Evolutionary conservation across 176 grass and related monocot species (phyloP).

Genomic region (Miscanthus lutarioriparius): DNA sequence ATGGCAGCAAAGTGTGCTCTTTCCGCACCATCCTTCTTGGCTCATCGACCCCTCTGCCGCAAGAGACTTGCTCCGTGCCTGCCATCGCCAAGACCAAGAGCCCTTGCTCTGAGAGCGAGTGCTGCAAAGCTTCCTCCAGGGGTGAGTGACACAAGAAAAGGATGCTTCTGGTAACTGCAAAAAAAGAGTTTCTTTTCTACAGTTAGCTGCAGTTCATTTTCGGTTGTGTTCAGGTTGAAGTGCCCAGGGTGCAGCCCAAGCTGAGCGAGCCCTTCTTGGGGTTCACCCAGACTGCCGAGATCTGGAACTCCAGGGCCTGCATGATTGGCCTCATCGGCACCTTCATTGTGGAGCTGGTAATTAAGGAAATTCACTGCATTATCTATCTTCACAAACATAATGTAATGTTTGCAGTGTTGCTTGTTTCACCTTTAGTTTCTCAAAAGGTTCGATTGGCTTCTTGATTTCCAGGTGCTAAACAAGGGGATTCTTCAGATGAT

Average conservation of each 20-base stretch:
- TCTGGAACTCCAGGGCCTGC: slow-evolving; percentile 84
- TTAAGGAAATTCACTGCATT: background rate
- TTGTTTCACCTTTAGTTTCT: background rate
- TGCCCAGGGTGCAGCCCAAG: slow-evolving; percentile 72
- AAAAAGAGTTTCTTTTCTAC: background rate
- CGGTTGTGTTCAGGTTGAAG: slow-evolving; percentile 35
- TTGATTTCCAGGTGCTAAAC: slow-evolving; percentile 49
- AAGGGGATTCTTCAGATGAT: slow-evolving; percentile 77
- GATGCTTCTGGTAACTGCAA: background rate
- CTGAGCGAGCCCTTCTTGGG: slow-evolving; percentile 74
- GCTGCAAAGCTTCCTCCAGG: slow-evolving; percentile 74
- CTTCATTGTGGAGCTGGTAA: slow-evolving; percentile 85
- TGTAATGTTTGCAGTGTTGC: background rate
- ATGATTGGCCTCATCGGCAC: slow-evolving; percentile 83
- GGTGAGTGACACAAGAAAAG: slow-evolving; percentile 35
- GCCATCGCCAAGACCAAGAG: slow-evolving; percentile 31
- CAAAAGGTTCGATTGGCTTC: slow-evolving; percentile 3
- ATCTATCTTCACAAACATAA: background rate
- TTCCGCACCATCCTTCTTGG: background rate
- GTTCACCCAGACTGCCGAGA: slow-evolving; percentile 83
- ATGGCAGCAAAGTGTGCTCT: background rate
- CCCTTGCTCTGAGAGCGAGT: slow-evolving; percentile 28
- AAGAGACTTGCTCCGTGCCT: background rate
- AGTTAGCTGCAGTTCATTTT: background rate
- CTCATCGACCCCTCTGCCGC: background rate